Conservation (phyloP, 2,329 filamentous ascomycete genomes). For the Blastomyces percursus region DNA sequence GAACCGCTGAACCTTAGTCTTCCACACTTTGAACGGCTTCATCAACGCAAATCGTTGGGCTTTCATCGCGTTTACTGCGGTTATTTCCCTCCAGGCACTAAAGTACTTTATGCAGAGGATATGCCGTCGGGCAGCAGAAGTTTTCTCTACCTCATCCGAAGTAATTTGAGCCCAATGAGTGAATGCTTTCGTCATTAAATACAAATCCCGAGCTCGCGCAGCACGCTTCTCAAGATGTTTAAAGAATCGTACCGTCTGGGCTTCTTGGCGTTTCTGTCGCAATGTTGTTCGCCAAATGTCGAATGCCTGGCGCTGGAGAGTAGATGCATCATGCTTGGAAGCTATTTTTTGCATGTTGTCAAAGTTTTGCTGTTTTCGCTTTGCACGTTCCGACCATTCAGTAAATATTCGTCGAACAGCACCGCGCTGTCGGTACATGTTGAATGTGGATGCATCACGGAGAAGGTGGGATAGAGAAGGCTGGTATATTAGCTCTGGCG, state of each 20-base stretch:
- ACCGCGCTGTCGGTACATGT: constrained; percentile 32
- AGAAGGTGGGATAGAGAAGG: constrained; percentile 42
- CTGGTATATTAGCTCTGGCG: constrained; percentile 35
- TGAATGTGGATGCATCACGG: constrained; percentile 41
- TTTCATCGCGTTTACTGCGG: constrained; percentile 48
- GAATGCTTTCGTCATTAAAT: constrained; percentile 53
- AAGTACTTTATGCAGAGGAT: constrained; percentile 60
- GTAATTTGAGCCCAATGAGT: constrained; percentile 58
- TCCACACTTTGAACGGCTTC: constrained; percentile 47
- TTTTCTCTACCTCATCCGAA: constrained; percentile 54
- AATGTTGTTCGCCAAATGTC: constrained; percentile 39
- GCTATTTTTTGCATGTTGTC: constrained; percentile 36
- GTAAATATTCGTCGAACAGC: constrained; percentile 32
- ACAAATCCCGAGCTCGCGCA: constrained; percentile 52
- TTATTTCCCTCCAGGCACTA: constrained; percentile 57
- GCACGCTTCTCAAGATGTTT: constrained; percentile 49
- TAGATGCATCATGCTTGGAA: constrained; percentile 39
- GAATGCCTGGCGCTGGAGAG: constrained; percentile 44
- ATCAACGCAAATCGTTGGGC: constrained; percentile 41
- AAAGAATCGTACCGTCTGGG: constrained; percentile 44
- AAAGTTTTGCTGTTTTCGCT: constrained; percentile 28
- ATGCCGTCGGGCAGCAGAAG: constrained; percentile 57
- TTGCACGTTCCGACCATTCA: constrained; percentile 39
- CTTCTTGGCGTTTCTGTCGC: constrained; percentile 31
- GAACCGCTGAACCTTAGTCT: constrained; percentile 30